Evolutionary conservation across 345 rosid genomes (phyloP).

Genomic region (Aquilaria malaccensis): DNA sequence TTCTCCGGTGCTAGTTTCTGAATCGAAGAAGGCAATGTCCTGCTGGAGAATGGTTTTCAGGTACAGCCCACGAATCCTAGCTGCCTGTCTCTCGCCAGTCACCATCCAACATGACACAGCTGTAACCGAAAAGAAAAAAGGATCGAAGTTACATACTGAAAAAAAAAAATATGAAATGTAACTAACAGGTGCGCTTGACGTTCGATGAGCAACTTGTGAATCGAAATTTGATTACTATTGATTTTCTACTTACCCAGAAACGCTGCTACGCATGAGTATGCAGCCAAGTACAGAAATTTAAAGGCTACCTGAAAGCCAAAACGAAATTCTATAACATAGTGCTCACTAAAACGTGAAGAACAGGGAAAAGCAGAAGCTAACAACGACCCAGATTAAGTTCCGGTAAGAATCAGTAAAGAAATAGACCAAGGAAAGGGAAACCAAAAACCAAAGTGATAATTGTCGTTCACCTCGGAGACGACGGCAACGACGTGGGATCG

Average conservation of each 20-base stretch:
- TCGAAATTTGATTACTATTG: neutral
- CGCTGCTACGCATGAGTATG: slow-evolving; percentile 30
- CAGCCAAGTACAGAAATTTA: slow-evolving; percentile 46
- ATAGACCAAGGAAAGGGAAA: too few relatives aligned
- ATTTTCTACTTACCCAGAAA: slow-evolving; percentile 37
- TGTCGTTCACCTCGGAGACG: slow-evolving; percentile 43
- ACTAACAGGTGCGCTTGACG: too few relatives aligned
- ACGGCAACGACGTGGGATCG: slow-evolving; percentile 29
- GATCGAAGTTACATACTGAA: too few relatives aligned
- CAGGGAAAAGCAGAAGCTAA: too few relatives aligned
- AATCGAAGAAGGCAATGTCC: slow-evolving; percentile 68
- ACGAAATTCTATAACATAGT: neutral
- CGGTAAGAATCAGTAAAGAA: too few relatives aligned
- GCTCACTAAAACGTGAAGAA: too few relatives aligned
- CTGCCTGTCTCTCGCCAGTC: slow-evolving; percentile 76
- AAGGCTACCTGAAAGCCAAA: slow-evolving; percentile 29
- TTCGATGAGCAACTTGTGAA: neutral
- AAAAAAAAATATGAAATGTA: neutral
- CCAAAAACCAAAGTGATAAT: too few relatives aligned
- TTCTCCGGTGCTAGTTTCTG: slow-evolving; percentile 78
- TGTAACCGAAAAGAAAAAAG: slow-evolving; percentile 19
- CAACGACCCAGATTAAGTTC: too few relatives aligned
- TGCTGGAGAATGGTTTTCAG: slow-evolving; percentile 64
- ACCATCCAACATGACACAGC: slow-evolving; percentile 88
- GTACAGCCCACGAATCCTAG: slow-evolving; percentile 52